Evolutionary conservation across 2,329 filamentous ascomycete species (phyloP).

Genomic region (Penicillium sp.): DNA sequence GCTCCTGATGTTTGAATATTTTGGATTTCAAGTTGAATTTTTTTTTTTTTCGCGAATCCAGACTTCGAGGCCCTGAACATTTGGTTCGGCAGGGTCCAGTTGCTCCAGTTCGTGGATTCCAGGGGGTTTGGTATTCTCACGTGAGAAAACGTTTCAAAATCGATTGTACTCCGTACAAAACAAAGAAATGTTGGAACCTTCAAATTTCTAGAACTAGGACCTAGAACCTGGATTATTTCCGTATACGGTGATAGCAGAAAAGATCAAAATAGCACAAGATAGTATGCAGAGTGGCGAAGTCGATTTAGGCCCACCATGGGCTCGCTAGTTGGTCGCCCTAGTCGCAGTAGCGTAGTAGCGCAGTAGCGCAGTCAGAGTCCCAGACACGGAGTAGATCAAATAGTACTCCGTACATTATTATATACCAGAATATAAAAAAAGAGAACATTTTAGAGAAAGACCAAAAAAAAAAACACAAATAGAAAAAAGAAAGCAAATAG

Average conservation of each 20-base stretch:
- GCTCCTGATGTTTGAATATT: not conserved
- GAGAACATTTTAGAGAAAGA: not conserved
- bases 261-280: not conserved
- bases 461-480: not conserved
- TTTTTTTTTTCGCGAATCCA: not conserved
- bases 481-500: not conserved
- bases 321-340: constrained; percentile 15
- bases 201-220: not conserved
- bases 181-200: not conserved
- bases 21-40: not conserved
- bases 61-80: not conserved
- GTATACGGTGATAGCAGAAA: too few species aligned
- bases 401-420: not conserved
- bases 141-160: not conserved
- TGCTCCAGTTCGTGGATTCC: not conserved
- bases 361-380: constrained; percentile 12
- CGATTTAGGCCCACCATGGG: not conserved
- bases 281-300: constrained; percentile 1
- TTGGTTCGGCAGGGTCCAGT: not conserved
- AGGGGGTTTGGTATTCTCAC: not conserved
- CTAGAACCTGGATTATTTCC: not conserved
- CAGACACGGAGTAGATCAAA: constrained; percentile 2
- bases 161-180: not conserved
- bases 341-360: constrained; percentile 16
- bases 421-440: constrained; percentile 6